A percentile compares a stretch with the other conserved stretches of the same genome.
These are phyloP conservation scores for Amorphotheca resinae DNA, from an alignment of 495 filamentous ascomycete genomes.

Conservation along the genomic window DNA sequence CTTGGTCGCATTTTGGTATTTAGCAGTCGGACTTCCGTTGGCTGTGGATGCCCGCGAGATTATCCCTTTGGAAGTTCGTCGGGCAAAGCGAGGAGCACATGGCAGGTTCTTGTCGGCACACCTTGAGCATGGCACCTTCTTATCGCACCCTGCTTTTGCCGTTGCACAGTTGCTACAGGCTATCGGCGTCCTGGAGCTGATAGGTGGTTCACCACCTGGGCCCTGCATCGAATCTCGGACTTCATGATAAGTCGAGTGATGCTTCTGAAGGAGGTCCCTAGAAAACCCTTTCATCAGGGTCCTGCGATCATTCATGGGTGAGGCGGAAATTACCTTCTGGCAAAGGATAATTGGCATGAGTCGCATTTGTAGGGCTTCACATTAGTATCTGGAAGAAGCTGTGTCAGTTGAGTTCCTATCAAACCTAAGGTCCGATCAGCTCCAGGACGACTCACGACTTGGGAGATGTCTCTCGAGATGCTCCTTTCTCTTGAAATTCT, in stretches of 20 bases:
- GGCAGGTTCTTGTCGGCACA: constrained; percentile 43
- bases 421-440: background rate
- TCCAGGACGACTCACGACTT: constrained; percentile 36
- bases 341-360: constrained; percentile 48
- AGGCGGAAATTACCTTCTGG: constrained; percentile 35
- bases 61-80: constrained; percentile 14
- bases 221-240: constrained; percentile 29
- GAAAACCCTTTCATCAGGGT: background rate
- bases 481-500: constrained; percentile 52
- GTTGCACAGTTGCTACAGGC: constrained; percentile 47
- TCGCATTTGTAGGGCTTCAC: constrained; percentile 50
- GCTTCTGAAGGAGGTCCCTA: constrained; percentile 48
- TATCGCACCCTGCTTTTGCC: constrained; percentile 58
- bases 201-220: constrained; percentile 26
- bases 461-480: constrained; percentile 52
- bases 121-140: constrained; percentile 46
- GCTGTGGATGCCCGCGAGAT: background rate
- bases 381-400: constrained; percentile 40
- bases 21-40: background rate
- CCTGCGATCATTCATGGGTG: background rate
- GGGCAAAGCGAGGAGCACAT: constrained; percentile 42
- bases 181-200: constrained; percentile 34
- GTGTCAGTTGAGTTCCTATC: background rate
- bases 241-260: constrained; percentile 40
- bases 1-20: background rate